phyloP scores from a whole-genome alignment of 257 asterid genomes.

The Thymus mandschuricus region DNA sequence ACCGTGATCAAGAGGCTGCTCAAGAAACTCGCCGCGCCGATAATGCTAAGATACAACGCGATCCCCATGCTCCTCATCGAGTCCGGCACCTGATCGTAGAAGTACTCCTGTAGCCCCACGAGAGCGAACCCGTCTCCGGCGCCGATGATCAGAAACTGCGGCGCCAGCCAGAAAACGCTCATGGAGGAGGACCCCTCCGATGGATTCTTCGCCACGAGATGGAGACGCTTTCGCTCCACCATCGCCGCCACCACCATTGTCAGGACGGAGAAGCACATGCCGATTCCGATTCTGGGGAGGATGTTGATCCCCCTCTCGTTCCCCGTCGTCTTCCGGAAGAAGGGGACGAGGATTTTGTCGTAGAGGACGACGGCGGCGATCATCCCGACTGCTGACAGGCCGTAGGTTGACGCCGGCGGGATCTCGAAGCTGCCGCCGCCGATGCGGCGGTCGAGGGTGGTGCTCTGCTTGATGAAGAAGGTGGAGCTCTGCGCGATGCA shows the following conservation, averaged over 20 bases:
- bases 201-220: conserved; percentile 35
- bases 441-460: conserved; percentile 53
- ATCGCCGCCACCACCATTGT: conserved; percentile 76
- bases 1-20: conserved; percentile 66
- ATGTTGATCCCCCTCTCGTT: conserved; percentile 76
- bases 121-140: conserved; percentile 72
- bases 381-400: conserved; percentile 76
- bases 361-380: conserved; percentile 57
- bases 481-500: conserved; percentile 76
- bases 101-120: conserved; percentile 86
- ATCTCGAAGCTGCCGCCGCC: conserved; percentile 37
- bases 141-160: conserved; percentile 76
- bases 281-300: conserved; percentile 82
- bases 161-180: conserved; percentile 94
- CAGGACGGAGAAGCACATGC: conserved; percentile 60
- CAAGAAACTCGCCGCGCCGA: conserved; percentile 70
- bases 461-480: conserved; percentile 88
- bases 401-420: conserved; percentile 75
- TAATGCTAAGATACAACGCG: conserved; percentile 72
- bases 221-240: conserved; percentile 63
- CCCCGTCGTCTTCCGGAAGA: conserved; percentile 54
- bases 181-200: conserved; percentile 45
- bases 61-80: conserved; percentile 87
- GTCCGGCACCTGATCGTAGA: conserved; percentile 88
- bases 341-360: conserved; percentile 69